These are phyloP conservation scores for Carpinus viminea DNA, from an alignment of 306 rosid genomes.

Conservation along the genomic window DNA sequence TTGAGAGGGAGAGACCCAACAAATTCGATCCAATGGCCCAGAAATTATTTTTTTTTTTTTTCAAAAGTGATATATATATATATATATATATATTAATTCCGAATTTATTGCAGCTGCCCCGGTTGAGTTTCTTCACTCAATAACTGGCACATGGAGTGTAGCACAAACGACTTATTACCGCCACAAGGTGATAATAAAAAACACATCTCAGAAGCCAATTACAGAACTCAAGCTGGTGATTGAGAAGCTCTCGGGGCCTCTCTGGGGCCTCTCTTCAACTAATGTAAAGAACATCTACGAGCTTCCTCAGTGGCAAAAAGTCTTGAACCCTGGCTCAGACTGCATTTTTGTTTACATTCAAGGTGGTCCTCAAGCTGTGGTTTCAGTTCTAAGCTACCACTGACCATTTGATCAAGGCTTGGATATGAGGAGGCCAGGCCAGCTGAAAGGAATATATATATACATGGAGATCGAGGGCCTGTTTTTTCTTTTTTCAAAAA, in stretches of 20 bases:
- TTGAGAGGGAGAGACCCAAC: background rate
- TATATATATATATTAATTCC: background rate
- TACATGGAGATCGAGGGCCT: background rate
- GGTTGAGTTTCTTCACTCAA: conserved; percentile 64
- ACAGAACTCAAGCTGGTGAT: conserved; percentile 52
- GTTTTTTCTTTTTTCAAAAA: background rate
- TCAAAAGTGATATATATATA: too few species aligned
- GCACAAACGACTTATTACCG: conserved; percentile 51
- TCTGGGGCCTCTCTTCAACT: conserved; percentile 81
- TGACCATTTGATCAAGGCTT: conserved; percentile 29
- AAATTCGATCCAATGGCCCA: background rate
- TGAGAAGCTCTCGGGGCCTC: conserved; percentile 58
- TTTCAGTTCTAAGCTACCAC: conserved; percentile 56
- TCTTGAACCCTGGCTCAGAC: conserved; percentile 61
- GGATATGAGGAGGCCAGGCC: background rate
- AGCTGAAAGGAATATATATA: background rate
- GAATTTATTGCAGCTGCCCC: conserved; percentile 44
- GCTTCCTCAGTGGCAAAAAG: conserved; percentile 67
- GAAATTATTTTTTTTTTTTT: too few species aligned
- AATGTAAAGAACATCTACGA: conserved; percentile 53
- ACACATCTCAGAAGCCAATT: conserved; percentile 62
- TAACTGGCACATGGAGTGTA: conserved; percentile 57
- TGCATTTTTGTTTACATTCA: conserved; percentile 70
- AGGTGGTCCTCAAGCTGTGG: conserved; percentile 77
- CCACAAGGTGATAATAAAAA: conserved; percentile 75